Conservation (phyloP, 257 asterid species). For the Solanum pinnatisectum region DNA sequence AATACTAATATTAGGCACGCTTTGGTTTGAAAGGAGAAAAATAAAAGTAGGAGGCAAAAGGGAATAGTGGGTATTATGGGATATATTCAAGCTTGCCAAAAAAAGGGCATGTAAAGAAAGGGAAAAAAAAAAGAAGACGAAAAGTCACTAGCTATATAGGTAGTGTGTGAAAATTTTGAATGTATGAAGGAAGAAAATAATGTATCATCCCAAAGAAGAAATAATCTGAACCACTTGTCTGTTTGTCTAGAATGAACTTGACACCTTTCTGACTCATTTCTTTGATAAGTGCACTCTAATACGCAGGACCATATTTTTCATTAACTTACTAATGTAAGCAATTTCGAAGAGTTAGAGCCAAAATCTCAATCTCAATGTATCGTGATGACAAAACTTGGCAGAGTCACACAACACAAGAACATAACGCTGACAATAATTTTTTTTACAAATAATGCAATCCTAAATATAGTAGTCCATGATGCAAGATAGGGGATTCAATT, state of each 20-base stretch:
- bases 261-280: constrained; percentile 20
- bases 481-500: not conserved
- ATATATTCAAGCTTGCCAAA: constrained; percentile 13
- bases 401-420: not conserved
- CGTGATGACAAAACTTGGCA: not conserved
- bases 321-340: not conserved
- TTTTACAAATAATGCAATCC: not conserved
- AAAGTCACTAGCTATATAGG: not conserved
- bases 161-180: not conserved
- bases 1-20: constrained; percentile 33
- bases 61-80: constrained; percentile 2
- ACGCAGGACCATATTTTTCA: not conserved
- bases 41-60: not conserved
- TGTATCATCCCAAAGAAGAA: not conserved
- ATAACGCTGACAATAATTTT: too few species aligned
- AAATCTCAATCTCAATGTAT: not conserved
- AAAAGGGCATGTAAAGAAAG: constrained; percentile 7
- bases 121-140: not conserved
- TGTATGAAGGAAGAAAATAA: constrained; percentile 6
- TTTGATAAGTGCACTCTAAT: not conserved
- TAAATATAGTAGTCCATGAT: not conserved
- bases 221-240: constrained; percentile 35
- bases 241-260: constrained; percentile 30
- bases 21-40: constrained; percentile 10
- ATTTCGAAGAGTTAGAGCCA: not conserved